Evolutionary conservation across 176 grass and related monocot genomes (phyloP).

Genomic region (Thinopyrum elongatum): DNA sequence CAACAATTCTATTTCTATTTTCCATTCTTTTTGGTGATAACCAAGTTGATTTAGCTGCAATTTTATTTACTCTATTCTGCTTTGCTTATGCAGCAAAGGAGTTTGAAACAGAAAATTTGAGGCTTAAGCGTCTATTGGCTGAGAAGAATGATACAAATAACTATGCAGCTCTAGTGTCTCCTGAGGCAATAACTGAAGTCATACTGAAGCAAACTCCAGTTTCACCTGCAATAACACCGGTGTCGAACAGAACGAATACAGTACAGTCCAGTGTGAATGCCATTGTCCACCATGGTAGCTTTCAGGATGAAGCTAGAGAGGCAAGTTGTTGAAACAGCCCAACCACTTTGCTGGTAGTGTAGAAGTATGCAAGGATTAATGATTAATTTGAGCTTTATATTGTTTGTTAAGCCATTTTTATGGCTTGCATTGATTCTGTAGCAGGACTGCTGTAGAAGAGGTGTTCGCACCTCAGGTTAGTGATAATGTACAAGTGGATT

Average conservation of each 20-base stretch:
- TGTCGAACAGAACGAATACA: too few species aligned
- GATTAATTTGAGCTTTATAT: conserved; percentile 12
- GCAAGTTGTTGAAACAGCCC: conserved; percentile 24
- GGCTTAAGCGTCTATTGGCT: conserved; percentile 47
- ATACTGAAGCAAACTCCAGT: conserved; percentile 9
- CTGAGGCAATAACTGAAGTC: conserved; percentile 2
- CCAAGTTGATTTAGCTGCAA: background rate
- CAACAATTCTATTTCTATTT: background rate
- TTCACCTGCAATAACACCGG: conserved; percentile 10
- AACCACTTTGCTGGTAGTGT: too few species aligned
- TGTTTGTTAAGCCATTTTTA: conserved; percentile 25
- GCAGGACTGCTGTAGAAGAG: conserved; percentile 46
- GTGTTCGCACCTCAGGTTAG: conserved; percentile 39
- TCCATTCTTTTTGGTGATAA: background rate
- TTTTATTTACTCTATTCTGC: background rate
- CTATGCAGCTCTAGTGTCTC: background rate
- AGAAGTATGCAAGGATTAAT: background rate
- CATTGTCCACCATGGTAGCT: conserved; percentile 11
- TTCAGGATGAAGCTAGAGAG: conserved; percentile 10
- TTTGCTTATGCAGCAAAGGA: conserved; percentile 48
- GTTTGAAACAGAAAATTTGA: conserved; percentile 51
- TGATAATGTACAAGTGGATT: conserved; percentile 15
- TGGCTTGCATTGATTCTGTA: conserved; percentile 43
- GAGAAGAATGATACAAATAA: conserved; percentile 43
- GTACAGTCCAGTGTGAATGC: background rate